Base-by-base conservation (phyloP, 176 grass and related monocot genomes). In the Poa pratensis region DNA sequence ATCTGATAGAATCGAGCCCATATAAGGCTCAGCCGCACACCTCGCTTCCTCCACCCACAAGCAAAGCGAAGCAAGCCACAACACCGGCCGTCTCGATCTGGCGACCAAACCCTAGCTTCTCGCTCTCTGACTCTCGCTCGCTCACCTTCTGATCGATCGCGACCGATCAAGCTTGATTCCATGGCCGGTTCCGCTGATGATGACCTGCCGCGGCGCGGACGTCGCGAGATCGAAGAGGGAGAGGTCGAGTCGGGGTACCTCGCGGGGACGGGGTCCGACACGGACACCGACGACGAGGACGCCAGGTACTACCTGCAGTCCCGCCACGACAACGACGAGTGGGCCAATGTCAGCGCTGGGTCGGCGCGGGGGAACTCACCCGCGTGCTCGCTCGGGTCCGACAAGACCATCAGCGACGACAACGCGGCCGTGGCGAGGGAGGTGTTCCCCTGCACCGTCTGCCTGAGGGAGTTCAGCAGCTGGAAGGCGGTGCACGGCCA, bases 401-500 rank as follows among this genome's bases (percentile, higher is more conserved):
- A 84, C 0, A 11, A 5, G 7, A 87, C 75, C 0, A 13, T 80
- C 50, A 80, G 80, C 68, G 46, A 49, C 11, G 10, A 1, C 5
- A n/a, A 17, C 49, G 49, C 15, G 3, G 49, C 53, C 15, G 3
- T 2, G 0, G 48, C 3, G 63, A 8, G 4, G 60, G 15, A 0
- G 54, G 32, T 7, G 32, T 85, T 51, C 61, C 3, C 27, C 3
- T 89, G 82, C 40, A 24, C 37, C n/a, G 5, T 70, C 11, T 89
- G 78, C 78, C 5, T 0, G 15, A 51, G 14, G 49, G 49, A 51
- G 15, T 51, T 51, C 49, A 15, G 46, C 13, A 82, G 77, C 62
- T 19, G 5, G 5, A 85, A 85, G 40, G 61, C 83, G 0, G 61
- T 85, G 40, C 16, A 76, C 22, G 88, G 88, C 0, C 88, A 89